Base-by-base conservation (phyloP, 805 yeast species). In the Candida sonorensis region DNA sequence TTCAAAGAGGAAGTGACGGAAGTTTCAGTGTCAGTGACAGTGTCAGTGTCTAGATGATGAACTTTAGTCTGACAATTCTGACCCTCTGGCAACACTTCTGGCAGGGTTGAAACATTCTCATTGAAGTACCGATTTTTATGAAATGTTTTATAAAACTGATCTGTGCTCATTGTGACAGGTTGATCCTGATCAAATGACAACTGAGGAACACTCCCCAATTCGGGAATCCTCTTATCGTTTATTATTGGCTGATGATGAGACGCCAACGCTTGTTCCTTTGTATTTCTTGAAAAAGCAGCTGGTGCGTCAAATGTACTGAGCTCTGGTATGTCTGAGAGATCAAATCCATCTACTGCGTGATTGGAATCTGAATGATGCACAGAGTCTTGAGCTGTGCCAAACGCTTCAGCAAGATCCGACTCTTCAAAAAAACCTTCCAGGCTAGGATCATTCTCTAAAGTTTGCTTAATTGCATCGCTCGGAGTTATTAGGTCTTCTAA, bases 371-470 rank as follows among this genome's bases (percentile, higher is more conserved):
- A 13, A 24, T 13, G 21, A 13, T 31, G 14, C 21, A 19, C 7
- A 10, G 21, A 8, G 21, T 19, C 10, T 19, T 7, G 21, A 5
- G 18, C 18, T 10, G 15, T 13, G 4, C 25, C 16, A 11, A 36
- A 28, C 5, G 28, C 29, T 11, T 26, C 20, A 10, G 17, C 20
- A 8, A 35, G 21, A 10, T 36, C 33, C 1, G 34, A 33, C 1
- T 29, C 30, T 24, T 40, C 47, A 30, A 46, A 48, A 26, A 55
- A 57, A 2, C 50, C 54, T 23, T 37, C 51, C n/a, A 53, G 33
- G 29, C 49, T 48, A 1, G 57, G 56, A 30, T 55, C 54, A 22
- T 44, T 40, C 10, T 55, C 48, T 14, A 55, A 29, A 6, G 52
- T 40, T 17, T 48, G 40, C 17, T 33, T 37, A 3, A 38, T 12